These are phyloP conservation scores for Trichoderma koningii DNA, from an alignment of 2,329 filamentous ascomycete species.

Conservation along the genomic window DNA sequence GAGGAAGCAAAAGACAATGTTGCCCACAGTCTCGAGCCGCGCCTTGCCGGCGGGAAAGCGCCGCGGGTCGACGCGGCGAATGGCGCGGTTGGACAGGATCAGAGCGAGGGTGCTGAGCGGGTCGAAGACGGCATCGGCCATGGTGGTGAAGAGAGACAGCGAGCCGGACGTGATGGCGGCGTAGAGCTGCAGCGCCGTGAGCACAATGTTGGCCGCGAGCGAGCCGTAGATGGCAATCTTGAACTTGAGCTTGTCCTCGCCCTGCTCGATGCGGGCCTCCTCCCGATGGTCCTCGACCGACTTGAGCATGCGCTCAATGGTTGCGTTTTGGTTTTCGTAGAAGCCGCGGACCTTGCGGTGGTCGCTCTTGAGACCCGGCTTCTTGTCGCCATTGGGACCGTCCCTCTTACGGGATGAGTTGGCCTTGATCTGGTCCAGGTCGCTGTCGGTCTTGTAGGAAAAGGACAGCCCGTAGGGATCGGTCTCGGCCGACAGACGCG, in stretches of 20 bases:
- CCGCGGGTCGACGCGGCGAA: conserved; percentile 80
- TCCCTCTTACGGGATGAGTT: conserved; percentile 78
- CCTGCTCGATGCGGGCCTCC: conserved; percentile 76
- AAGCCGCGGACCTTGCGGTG: conserved; percentile 71
- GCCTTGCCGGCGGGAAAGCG: conserved; percentile 92
- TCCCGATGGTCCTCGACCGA: conserved; percentile 87
- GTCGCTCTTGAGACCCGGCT: conserved; percentile 37
- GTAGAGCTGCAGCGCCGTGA: conserved; percentile 83
- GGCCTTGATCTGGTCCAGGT: conserved; percentile 76
- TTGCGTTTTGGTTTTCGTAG: conserved; percentile 89
- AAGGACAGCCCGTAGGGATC: conserved; percentile 82
- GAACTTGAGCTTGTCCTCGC: conserved; percentile 77
- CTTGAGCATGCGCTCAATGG: conserved; percentile 88
- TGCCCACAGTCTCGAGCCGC: conserved; percentile 91
- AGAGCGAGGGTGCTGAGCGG: conserved; percentile 86
- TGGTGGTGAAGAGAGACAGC: conserved; percentile 95
- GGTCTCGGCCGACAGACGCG: conserved; percentile 62
- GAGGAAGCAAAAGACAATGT: conserved; percentile 93
- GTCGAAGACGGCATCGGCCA: conserved; percentile 94
- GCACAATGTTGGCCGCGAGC: conserved; percentile 76
- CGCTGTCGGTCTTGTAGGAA: conserved; percentile 73
- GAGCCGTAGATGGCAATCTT: conserved; percentile 67
- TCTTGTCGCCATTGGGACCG: conserved; percentile 37
- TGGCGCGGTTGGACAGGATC: conserved; percentile 83
- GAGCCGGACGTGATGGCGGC: conserved; percentile 84